Percentiles rank a stretch among this genome's conserved stretches.
Conservation (phyloP, 139 green algal genomes). For the Chlamydomonas schloesseri region DNA sequence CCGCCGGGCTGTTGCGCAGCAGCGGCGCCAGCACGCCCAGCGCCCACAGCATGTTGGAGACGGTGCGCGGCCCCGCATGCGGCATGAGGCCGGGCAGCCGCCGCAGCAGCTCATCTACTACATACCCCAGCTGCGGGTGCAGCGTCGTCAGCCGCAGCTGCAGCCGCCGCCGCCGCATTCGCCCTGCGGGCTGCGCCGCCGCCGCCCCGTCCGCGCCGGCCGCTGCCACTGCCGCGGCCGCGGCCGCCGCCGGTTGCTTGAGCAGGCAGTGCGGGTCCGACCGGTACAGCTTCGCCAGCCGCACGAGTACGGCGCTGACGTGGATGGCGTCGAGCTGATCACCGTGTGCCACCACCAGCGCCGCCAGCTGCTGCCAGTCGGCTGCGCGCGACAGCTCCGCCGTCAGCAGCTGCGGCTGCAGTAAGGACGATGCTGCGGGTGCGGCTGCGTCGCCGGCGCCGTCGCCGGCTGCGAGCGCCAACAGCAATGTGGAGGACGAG, state of each 20-base stretch:
- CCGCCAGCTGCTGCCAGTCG: conserved; percentile 13
- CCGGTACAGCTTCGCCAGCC: conserved; percentile 44
- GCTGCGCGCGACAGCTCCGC: background rate
- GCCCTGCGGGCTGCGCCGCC: background rate
- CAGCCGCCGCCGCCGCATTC: background rate
- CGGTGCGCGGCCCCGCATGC: conserved; percentile 14
- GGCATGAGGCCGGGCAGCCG: conserved; percentile 43
- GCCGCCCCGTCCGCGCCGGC: background rate
- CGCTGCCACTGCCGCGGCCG: no score
- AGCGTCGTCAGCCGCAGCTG: conserved; percentile 9
- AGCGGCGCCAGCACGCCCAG: conserved; percentile 39
- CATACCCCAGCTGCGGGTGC: background rate
- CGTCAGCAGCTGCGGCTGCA: background rate
- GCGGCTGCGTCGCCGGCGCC: background rate
- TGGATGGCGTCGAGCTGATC: conserved; percentile 42
- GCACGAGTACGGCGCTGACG: conserved; percentile 42
- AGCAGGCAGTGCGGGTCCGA: background rate
- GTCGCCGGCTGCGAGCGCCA: background rate
- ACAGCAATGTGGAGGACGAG: no score
- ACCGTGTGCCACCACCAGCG: conserved; percentile 32
- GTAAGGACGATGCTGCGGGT: background rate
- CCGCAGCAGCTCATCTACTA: conserved; percentile 11
- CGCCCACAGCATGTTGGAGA: conserved; percentile 54
- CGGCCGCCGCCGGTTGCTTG: background rate
- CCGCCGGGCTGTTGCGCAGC: background rate